Base-by-base conservation (phyloP, 129 eudicot species). In the Flaveria brownii region DNA sequence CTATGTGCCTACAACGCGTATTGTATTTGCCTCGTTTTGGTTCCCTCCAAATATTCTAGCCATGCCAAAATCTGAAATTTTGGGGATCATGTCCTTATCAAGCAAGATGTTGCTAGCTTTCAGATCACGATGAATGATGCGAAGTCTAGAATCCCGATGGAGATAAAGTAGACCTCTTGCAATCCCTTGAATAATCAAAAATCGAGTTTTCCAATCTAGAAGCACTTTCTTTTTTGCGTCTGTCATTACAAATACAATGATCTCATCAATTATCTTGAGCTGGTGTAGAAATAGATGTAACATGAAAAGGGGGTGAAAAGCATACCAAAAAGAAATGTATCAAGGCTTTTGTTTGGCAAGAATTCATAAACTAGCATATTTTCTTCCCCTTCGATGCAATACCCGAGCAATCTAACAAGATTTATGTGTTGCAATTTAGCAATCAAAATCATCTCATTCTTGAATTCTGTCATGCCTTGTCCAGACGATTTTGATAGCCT, bases 11-110 rank as follows among this genome's bases (percentile, higher is more conserved):
- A 80, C 89, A 42, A 82, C 78, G 46, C 85, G 63, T 43, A 30
- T 57, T 15, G 89, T 86, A 67, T 75, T 77, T 41, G 78, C 89
- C 56, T 82, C 85, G 26, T 74, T 80, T 41, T 84, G 82, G 63
- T 84, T 81, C 64, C 77, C 84, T 16, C 82, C 82, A 66, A 84
- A 80, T 76, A 84, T 81, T 74, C 77, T 80, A 5, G 87, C 85
- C 84, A 84, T 76, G 45, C 87, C 87, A 81, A 89, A 89, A 68
- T 89, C 96, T 68, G 96, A 87, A 72, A 89, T 89, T 70, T 89
- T 89, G 1, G 96, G 96, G 75, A 78, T 86, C 91, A 86, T 75
- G 41, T 89, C 88, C 64, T 79, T 87, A 65, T 86, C 89, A 66
- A 89, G 74, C 80, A 89, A 77, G 70, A 88, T 84, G 75, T 88